Evolutionary conservation across 2,329 filamentous ascomycete genomes (phyloP).

Genomic region (Fusarium verrucosum): DNA sequence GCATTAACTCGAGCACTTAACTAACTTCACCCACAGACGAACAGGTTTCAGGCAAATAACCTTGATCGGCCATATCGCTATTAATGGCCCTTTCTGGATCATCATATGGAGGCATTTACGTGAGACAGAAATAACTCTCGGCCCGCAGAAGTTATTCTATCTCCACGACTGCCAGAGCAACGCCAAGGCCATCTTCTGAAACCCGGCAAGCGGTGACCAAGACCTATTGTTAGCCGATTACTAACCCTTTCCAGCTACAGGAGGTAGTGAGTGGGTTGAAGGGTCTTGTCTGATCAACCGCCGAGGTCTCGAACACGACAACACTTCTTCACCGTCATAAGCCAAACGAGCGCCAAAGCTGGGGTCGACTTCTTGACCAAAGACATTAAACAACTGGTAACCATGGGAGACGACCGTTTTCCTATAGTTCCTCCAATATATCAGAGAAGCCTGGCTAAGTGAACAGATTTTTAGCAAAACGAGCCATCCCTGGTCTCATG

Average conservation of each 20-base stretch:
- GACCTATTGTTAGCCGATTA: not conserved
- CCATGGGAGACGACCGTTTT: not conserved
- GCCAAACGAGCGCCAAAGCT: not conserved
- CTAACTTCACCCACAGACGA: not conserved
- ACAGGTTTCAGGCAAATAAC: not conserved
- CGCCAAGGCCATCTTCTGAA: not conserved
- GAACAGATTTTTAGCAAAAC: not conserved
- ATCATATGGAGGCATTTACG: not conserved
- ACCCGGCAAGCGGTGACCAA: slow-evolving; percentile 4
- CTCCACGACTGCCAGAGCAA: not conserved
- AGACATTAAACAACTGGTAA: slow-evolving; percentile 12
- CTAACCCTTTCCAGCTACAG: slow-evolving; percentile 4
- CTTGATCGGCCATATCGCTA: not conserved
- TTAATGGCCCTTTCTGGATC: not conserved
- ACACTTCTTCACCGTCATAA: slow-evolving; percentile 6
- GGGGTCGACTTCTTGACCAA: not conserved
- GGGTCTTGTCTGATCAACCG: slow-evolving; percentile 2
- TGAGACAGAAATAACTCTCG: not conserved
- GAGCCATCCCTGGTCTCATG: slow-evolving; percentile 25
- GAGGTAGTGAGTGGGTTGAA: not conserved
- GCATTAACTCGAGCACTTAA: not conserved
- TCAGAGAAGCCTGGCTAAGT: not conserved
- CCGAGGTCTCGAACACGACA: slow-evolving; percentile 3
- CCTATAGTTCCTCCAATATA: not conserved
- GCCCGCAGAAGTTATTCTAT: not conserved